Conservation (phyloP, 257 asterid species). For the Plantago ovata region DNA sequence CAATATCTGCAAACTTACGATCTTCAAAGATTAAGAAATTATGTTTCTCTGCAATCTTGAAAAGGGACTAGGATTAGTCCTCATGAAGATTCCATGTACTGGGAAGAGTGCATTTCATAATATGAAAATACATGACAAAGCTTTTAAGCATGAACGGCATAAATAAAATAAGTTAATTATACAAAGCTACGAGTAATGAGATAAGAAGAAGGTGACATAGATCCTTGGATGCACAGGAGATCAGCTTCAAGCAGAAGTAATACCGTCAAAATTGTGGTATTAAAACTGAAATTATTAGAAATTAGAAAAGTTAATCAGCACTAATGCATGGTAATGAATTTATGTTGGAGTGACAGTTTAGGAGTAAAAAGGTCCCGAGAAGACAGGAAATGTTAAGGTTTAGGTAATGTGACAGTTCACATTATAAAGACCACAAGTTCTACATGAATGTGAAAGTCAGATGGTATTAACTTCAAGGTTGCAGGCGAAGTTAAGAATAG, state of each 20-base stretch:
- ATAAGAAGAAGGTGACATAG: background rate
- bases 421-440: background rate
- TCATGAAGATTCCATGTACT: background rate
- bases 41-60: slow-evolving; percentile 87
- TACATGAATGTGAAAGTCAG: background rate
- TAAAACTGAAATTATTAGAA: background rate
- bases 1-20: slow-evolving; percentile 97
- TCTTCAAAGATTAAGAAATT: slow-evolving; percentile 90
- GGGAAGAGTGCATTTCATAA: slow-evolving; percentile 5
- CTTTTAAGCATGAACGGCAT: background rate
- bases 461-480: background rate
- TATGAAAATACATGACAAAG: background rate
- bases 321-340: background rate
- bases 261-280: no score
- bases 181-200: no score
- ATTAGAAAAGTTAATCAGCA: background rate
- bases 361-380: background rate
- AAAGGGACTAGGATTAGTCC: slow-evolving; percentile 30
- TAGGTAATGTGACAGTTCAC: background rate
- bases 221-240: background rate
- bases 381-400: background rate
- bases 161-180: slow-evolving; percentile 1
- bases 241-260: no score
- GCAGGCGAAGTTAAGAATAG: background rate
- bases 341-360: background rate